Evolutionary conservation across 352 stramenopile species (phyloP), one percentile per base, ranked within the genome.

Genomic region (Globisporangium nagaii): DNA sequence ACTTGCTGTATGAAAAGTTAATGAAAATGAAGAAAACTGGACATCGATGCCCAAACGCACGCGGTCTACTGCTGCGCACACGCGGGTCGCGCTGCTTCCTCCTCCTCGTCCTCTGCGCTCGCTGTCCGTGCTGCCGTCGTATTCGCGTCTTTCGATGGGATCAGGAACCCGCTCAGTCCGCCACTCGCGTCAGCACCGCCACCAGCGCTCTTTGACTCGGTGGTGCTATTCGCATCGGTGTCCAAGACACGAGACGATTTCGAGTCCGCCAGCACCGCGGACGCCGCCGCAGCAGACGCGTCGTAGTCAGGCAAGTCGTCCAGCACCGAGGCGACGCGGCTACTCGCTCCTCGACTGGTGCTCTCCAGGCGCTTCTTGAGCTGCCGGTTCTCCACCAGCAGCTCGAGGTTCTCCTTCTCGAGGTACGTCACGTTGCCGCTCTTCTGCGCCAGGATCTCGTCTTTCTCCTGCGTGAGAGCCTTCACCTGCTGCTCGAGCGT

Each of bases 361-460:
- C 40, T 40, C 32, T 77, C 68, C 32, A 89, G 63, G 0, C 48
- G 68, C 48, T 82, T 82, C 47, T 82, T 82, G 13, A 86, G 62
- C 44, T 75, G 58, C 4, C 79, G 73, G 48, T 71, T 82, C 50
- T 87, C 71, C 20, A 87, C 71, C 7, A 82, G 67, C 34, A 87
- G 65, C 47, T 86, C 69, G 22, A 88, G 45, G 43, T 87, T 88
- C 56, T 86, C 75, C 43, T 87, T 83, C 54, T 86, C 77, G 20
- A 90, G 61, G 32, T 71, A 86, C 52, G 74, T 68, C 13, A 82
- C 66, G 30, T 76, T 77, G 5, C 60, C 65, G 15, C 53, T 73
- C 28, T 74, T 66, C 28, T 70, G 58, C 12, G 68, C 60, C 41
- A 69, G 61, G 1, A 53, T 28, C 32, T 69, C 49, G 8, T 46